A percentile compares a stretch with the other conserved stretches of the same genome.
Conservation (phyloP, 148 eudicot species). For the Persicaria tinctoria region DNA sequence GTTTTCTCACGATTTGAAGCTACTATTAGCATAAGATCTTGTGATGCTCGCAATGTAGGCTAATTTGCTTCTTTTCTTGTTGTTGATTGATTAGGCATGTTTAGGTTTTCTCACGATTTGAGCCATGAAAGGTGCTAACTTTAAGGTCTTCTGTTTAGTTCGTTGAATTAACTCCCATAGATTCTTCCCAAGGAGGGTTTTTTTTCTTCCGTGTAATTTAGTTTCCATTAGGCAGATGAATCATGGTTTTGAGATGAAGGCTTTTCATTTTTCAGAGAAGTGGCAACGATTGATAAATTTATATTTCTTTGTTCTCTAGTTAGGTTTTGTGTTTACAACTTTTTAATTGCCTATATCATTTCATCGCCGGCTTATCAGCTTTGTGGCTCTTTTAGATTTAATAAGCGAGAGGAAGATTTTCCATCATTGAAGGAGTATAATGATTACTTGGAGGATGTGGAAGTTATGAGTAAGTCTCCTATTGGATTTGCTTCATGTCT, state of each 20-base stretch:
- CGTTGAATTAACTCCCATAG: not conserved
- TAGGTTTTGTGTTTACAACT: not conserved
- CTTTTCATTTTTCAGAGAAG: too few species aligned
- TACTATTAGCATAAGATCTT: not conserved
- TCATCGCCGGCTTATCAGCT: not conserved
- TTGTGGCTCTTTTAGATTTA: conserved; percentile 42
- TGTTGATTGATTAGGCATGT: not conserved
- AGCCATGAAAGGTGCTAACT: not conserved
- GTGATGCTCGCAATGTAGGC: not conserved
- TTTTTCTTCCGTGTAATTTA: not conserved
- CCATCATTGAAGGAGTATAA: conserved; percentile 75
- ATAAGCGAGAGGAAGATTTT: conserved; percentile 91
- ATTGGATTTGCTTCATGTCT: not conserved
- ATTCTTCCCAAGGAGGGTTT: not conserved
- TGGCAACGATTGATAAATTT: too few species aligned
- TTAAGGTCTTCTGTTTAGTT: not conserved
- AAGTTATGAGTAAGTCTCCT: conserved; percentile 77
- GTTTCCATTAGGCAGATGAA: not conserved
- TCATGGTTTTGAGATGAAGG: too few species aligned
- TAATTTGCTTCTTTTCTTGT: not conserved
- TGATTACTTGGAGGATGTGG: conserved; percentile 95
- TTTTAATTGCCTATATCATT: not conserved
- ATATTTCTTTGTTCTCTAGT: too few species aligned
- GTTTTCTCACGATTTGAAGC: not conserved
- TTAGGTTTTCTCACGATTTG: not conserved